Percentiles rank a stretch among this genome's conserved stretches.
These are phyloP conservation scores for Kuraishia hungarica DNA, from an alignment of 805 yeast species.

Conservation along the genomic window DNA sequence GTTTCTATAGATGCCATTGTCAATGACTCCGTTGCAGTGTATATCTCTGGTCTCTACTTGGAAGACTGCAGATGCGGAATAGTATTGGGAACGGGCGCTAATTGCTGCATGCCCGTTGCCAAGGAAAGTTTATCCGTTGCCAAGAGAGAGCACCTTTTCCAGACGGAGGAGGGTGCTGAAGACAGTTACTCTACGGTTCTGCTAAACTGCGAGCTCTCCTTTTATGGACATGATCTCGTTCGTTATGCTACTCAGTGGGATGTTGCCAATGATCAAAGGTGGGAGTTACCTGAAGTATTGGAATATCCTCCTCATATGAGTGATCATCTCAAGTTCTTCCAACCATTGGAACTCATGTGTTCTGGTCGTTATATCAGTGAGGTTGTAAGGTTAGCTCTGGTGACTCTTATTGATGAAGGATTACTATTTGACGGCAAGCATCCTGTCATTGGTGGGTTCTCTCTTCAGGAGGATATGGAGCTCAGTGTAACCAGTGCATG, in stretches of 20 bases:
- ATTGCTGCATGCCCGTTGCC: conserved; percentile 35
- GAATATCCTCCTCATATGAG: conserved; percentile 16
- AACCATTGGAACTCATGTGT: conserved; percentile 48
- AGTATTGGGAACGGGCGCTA: conserved; percentile 65
- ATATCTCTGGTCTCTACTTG: conserved; percentile 36
- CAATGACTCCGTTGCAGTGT: conserved; percentile 62
- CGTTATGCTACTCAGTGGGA: conserved; percentile 30
- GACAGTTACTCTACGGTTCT: conserved; percentile 15
- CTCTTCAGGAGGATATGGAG: too few species aligned
- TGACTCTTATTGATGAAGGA: conserved; percentile 20
- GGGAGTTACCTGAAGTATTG: conserved; percentile 6
- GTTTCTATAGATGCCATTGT: conserved; percentile 38
- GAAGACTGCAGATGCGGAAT: conserved; percentile 36
- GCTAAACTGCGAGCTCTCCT: conserved; percentile 44
- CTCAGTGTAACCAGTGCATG: too few species aligned
- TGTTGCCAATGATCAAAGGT: conserved; percentile 25
- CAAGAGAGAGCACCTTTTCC: too few species aligned
- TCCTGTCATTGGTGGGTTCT: neutral
- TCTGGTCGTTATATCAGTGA: conserved; percentile 52
- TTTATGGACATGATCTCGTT: conserved; percentile 36
- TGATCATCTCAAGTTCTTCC: conserved; percentile 27
- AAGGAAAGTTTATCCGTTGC: neutral
- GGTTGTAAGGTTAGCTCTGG: conserved; percentile 32
- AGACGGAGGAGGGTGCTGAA: too few species aligned
- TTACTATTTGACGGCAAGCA: conserved; percentile 6